Evolutionary conservation across 2,329 filamentous ascomycete species (phyloP).

Genomic region (Pseudopyricularia cyperi): DNA sequence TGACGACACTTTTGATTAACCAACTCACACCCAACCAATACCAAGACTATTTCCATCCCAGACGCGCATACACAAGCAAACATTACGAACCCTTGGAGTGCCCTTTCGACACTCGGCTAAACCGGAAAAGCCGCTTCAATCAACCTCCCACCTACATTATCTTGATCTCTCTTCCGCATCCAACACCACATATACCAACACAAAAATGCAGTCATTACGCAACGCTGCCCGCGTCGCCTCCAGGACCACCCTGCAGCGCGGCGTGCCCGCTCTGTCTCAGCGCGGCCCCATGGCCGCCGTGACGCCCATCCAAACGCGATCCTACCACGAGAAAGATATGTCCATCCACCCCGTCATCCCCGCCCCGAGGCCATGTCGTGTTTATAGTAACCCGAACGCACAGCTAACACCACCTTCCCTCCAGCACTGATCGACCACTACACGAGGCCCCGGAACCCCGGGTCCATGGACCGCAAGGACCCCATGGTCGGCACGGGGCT

Average conservation of each 20-base stretch:
- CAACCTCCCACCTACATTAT: background rate
- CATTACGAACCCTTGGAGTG: background rate
- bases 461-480: conserved; percentile 58
- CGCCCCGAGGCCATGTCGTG: background rate
- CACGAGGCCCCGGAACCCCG: conserved; percentile 31
- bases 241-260: conserved; percentile 7
- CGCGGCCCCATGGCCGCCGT: conserved; percentile 6
- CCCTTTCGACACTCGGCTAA: background rate
- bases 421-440: conserved; percentile 14
- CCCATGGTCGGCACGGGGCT: conserved; percentile 79
- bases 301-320: conserved; percentile 7
- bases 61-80: too few species aligned
- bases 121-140: background rate
- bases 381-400: background rate
- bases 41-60: background rate
- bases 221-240: conserved; percentile 3
- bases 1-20: background rate
- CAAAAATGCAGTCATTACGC: conserved; percentile 2
- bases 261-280: background rate
- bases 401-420: background rate
- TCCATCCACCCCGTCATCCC: background rate
- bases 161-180: background rate
- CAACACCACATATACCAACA: background rate
- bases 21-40: background rate
- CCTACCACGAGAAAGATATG: conserved; percentile 14